Conservation (phyloP, 345 rosid species). For the Gossypium mustelinum region DNA sequence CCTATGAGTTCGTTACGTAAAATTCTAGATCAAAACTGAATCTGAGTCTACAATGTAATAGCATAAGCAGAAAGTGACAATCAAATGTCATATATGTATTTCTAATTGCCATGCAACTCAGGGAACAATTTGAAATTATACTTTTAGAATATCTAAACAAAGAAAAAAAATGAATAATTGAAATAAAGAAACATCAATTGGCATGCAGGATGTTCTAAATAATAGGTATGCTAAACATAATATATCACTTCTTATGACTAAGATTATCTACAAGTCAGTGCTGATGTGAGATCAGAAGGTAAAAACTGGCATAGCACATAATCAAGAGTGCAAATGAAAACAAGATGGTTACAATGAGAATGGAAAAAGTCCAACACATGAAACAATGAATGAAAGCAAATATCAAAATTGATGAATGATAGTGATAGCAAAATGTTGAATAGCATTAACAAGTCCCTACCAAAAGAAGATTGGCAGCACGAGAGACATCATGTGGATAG, state of each 20-base stretch:
- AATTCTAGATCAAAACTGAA: neutral
- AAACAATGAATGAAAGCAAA: neutral
- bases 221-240: neutral
- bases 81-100: neutral
- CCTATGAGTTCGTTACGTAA: neutral
- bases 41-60: neutral
- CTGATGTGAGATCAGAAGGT: neutral
- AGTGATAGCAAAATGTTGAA: neutral
- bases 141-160: neutral
- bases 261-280: neutral
- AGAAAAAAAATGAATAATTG: neutral
- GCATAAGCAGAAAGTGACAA: neutral
- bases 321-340: neutral
- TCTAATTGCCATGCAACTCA: neutral
- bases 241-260: neutral
- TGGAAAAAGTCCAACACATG: neutral
- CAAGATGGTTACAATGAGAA: neutral
- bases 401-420: neutral
- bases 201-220: neutral
- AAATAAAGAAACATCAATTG: neutral
- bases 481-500: conserved; percentile 71
- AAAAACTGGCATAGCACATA: neutral
- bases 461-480: conserved; percentile 65
- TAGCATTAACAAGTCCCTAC: conserved; percentile 28
- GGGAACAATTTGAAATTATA: conserved; percentile 4